Evolutionary conservation across 2,329 filamentous ascomycete genomes (phyloP), one percentile per base, ranked within the genome.

Genomic region (Sordariomycetes sp.): DNA sequence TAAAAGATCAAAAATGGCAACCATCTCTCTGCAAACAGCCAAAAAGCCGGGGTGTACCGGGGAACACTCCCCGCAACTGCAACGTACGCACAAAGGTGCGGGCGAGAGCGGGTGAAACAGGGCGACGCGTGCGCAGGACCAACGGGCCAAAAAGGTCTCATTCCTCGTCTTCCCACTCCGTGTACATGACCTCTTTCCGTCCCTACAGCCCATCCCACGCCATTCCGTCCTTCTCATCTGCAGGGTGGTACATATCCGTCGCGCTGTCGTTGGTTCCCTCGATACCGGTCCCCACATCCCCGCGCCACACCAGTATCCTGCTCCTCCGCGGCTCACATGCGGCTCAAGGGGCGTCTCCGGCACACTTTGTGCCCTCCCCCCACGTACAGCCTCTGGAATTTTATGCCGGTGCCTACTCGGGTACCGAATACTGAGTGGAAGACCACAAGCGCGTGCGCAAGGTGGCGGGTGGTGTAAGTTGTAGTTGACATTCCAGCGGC

Each of bases 101-200:
- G n/a, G 45, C 10, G 5, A n/a, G 45, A 8, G 45, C 8, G n/a
- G 22, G 22, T 56, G 54, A 56, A 24, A 56, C 54, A 56, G 12
- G 24, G 34, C 28, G 28, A 56, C 36, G 13, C 54, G 50, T 35
- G 54, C 25, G 22, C 54, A 15, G 36, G 17, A 24, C 35, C n/a
- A 35, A 22, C n/a, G 39, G 20, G 24, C 22, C 54, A 24, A 56
- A n/a, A n/a, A n/a, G 24, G 55, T 56, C 55, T 56, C 55, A 56
- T 56, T 48, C 55, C 50, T 39, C n/a, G 15, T 13, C 24, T 48
- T n/a, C 25, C 17, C 24, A 20, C 36, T 25, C 32, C 36, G 39
- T 54, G 3, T 22, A 39, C n/a, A 32, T 32, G 28, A 32, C 28
- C 28, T 32, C 28, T 32, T 32, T 32, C 28, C 22, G 32, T 13